Evolutionary conservation across 2,329 filamentous ascomycete species (phyloP).

Genomic region (Botryotinia convoluta): DNA sequence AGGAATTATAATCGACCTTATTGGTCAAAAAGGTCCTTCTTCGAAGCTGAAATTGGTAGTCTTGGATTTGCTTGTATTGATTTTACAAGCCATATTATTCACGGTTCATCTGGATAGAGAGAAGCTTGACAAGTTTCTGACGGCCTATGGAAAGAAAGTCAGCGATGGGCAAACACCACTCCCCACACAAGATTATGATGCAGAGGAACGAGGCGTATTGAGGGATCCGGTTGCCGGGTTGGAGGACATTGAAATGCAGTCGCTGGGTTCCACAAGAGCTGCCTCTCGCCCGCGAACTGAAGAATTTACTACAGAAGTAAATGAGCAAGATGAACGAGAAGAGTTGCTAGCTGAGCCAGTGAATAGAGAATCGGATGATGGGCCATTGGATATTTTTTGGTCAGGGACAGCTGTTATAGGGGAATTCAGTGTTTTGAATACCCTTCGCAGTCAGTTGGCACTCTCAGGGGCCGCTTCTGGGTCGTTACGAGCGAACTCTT

Average conservation of each 20-base stretch:
- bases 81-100: slow-evolving; percentile 62
- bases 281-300: not conserved
- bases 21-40: slow-evolving; percentile 62
- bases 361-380: slow-evolving; percentile 30
- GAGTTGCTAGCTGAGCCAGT: slow-evolving; percentile 23
- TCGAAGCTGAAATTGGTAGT: slow-evolving; percentile 55
- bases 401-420: slow-evolving; percentile 36
- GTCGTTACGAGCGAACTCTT: slow-evolving; percentile 34
- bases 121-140: slow-evolving; percentile 44
- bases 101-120: slow-evolving; percentile 61
- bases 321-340: slow-evolving; percentile 26
- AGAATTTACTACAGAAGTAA: not conserved
- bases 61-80: slow-evolving; percentile 55
- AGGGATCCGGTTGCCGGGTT: slow-evolving; percentile 27
- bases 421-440: slow-evolving; percentile 38
- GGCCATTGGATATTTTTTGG: slow-evolving; percentile 37
- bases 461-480: slow-evolving; percentile 35
- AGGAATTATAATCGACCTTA: slow-evolving; percentile 64
- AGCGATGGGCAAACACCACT: not conserved
- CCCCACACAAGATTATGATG: slow-evolving; percentile 35
- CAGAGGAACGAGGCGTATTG: slow-evolving; percentile 37
- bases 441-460: slow-evolving; percentile 34
- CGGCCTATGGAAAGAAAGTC: slow-evolving; percentile 21
- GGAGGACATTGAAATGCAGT: slow-evolving; percentile 36
- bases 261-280: slow-evolving; percentile 21